Percentiles rank a stretch among this genome's conserved stretches.
These are phyloP conservation scores for Lipomyces chichibuensis DNA, from an alignment of 805 yeast species.

Conservation along the genomic window DNA sequence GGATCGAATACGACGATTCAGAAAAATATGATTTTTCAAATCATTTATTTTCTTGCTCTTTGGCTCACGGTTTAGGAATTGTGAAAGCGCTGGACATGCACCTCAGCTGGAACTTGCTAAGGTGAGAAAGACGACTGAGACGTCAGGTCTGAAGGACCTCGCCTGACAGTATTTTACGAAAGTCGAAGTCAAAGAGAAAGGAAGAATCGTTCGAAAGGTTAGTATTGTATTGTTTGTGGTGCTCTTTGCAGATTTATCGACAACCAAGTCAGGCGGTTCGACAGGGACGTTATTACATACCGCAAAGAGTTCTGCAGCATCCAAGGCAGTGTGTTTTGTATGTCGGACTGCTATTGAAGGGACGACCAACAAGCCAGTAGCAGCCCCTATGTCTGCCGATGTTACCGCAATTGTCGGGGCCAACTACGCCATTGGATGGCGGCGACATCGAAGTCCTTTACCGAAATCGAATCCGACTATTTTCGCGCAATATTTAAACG, in stretches of 20 bases:
- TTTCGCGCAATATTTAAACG: constrained; percentile 1
- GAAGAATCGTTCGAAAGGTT: constrained; percentile 1
- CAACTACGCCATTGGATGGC: not conserved
- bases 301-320: too few relatives aligned
- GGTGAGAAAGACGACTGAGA: not conserved
- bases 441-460: constrained; percentile 2
- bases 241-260: constrained; percentile 7
- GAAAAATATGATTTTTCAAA: too few relatives aligned
- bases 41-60: too few relatives aligned
- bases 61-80: too few relatives aligned
- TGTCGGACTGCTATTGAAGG: too few relatives aligned
- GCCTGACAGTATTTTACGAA: constrained; percentile 5
- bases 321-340: too few relatives aligned
- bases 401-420: constrained; percentile 5
- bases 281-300: not conserved
- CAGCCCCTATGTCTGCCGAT: not conserved
- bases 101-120: too few relatives aligned
- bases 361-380: too few relatives aligned
- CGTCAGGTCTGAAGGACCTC: not conserved
- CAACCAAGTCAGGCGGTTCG: constrained; percentile 5
- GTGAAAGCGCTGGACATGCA: too few relatives aligned
- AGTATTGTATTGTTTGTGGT: constrained; percentile 4
- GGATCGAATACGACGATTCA: not conserved
- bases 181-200: constrained; percentile 6
- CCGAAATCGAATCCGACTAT: constrained; percentile 5